Percentiles rank a stretch among this genome's conserved stretches.
These are phyloP conservation scores for Oryza australiensis DNA, from an alignment of 176 grass and related monocot species.

Conservation along the genomic window DNA sequence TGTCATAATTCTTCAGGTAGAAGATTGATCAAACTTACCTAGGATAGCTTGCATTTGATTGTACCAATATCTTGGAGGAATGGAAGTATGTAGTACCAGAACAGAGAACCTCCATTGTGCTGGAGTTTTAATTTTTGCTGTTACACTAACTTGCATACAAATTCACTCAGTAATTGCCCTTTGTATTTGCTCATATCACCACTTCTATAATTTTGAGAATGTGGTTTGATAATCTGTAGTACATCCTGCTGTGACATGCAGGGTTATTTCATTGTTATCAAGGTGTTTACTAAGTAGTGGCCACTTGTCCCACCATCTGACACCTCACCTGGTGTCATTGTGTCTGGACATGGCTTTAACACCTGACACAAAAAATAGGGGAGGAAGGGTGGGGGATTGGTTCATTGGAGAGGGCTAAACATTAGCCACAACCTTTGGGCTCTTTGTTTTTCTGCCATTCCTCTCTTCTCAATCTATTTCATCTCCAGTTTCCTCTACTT, in stretches of 20 bases:
- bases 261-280: too few relatives aligned
- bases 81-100: conserved; percentile 17
- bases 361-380: neutral
- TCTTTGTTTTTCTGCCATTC: neutral
- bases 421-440: neutral
- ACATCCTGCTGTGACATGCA: neutral
- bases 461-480: neutral
- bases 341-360: neutral
- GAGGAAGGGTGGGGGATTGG: neutral
- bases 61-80: conserved; percentile 14
- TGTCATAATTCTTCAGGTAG: conserved; percentile 14
- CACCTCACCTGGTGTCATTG: too few relatives aligned
- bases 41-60: conserved; percentile 8
- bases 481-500: neutral
- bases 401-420: conserved; percentile 7
- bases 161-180: neutral
- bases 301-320: too few relatives aligned
- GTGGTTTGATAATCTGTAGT: conserved; percentile 3
- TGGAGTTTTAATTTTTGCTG: conserved; percentile 7
- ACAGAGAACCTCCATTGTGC: neutral
- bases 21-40: conserved; percentile 31
- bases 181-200: neutral
- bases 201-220: conserved; percentile 12
- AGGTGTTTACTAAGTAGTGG: too few relatives aligned
- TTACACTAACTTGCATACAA: conserved; percentile 9